These are phyloP conservation scores for Zygosaccharomyces sapae DNA, from an alignment of 1,139 yeast genomes.

Conservation along the genomic window DNA sequence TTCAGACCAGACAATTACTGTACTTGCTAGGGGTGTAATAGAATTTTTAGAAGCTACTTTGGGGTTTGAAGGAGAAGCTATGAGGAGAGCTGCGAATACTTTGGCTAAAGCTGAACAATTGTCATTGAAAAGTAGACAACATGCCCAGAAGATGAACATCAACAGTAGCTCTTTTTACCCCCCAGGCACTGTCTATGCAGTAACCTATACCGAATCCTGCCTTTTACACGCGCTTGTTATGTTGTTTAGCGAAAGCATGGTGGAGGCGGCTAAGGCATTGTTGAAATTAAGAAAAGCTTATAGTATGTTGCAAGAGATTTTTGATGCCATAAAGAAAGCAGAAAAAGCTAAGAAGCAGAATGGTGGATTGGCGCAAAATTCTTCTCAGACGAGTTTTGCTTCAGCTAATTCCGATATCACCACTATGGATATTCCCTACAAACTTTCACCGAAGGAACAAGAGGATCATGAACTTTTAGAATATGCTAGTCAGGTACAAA, in stretches of 20 bases:
- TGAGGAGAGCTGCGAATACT: slow-evolving; percentile 70
- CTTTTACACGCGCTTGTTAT: slow-evolving; percentile 74
- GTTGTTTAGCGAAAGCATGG: slow-evolving; percentile 58
- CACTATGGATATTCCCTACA: slow-evolving; percentile 45
- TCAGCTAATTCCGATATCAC: slow-evolving; percentile 27
- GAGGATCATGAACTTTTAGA: slow-evolving; percentile 50
- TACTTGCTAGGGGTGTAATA: slow-evolving; percentile 80
- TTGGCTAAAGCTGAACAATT: slow-evolving; percentile 68
- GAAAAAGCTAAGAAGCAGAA: too few relatives aligned
- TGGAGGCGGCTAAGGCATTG: slow-evolving; percentile 85
- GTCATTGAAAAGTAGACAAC: slow-evolving; percentile 58
- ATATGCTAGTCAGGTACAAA: slow-evolving; percentile 54
- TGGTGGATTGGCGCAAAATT: slow-evolving; percentile 16
- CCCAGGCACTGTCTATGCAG: slow-evolving; percentile 91
- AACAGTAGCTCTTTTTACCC: slow-evolving; percentile 71
- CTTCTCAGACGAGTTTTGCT: slow-evolving; percentile 28
- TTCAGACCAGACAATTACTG: slow-evolving; percentile 54
- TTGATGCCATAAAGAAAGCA: slow-evolving; percentile 41
- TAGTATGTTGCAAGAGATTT: slow-evolving; percentile 74
- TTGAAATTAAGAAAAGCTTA: slow-evolving; percentile 83
- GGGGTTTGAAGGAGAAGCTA: slow-evolving; percentile 86
- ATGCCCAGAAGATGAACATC: slow-evolving; percentile 54
- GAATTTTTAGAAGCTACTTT: slow-evolving; percentile 87
- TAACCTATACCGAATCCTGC: slow-evolving; percentile 84
- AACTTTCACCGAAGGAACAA: slow-evolving; percentile 40